Evolutionary conservation across 2,329 filamentous ascomycete genomes (phyloP).

Genomic region (Endoconidiophora laricicola): DNA sequence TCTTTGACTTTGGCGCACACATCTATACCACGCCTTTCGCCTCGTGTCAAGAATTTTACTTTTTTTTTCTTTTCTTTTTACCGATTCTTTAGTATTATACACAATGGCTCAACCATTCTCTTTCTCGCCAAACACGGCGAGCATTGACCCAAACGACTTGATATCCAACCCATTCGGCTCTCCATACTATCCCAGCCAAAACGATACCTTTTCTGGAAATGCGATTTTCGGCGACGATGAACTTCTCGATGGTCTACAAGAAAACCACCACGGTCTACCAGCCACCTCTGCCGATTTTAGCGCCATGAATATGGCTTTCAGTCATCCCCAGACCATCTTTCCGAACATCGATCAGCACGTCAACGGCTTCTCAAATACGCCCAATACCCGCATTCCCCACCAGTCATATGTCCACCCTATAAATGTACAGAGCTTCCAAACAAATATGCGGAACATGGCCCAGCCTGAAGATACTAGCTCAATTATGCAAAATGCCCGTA

Average conservation of each 20-base stretch:
- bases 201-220: conserved; percentile 56
- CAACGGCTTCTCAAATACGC: conserved; percentile 76
- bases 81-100: too few relatives aligned
- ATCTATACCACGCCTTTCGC: not conserved
- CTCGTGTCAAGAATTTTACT: not conserved
- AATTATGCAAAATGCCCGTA: conserved; percentile 1
- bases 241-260: conserved; percentile 53
- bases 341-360: conserved; percentile 45
- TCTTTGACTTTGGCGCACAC: too few relatives aligned
- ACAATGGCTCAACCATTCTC: conserved; percentile 11
- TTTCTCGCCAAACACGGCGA: conserved; percentile 6
- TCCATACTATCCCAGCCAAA: conserved; percentile 4
- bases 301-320: conserved; percentile 39
- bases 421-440: conserved; percentile 60
- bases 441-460: conserved; percentile 38
- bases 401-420: conserved; percentile 53
- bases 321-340: conserved; percentile 20
- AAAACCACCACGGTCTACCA: conserved; percentile 36
- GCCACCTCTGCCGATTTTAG: conserved; percentile 41
- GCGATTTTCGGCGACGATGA: conserved; percentile 79
- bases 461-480: conserved; percentile 31
- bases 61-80: not conserved
- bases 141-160: conserved; percentile 5
- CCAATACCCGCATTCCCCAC: conserved; percentile 79
- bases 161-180: conserved; percentile 9